Conservation (phyloP, 2,329 filamentous ascomycete species). For the Trichocomaceae sp. region DNA sequence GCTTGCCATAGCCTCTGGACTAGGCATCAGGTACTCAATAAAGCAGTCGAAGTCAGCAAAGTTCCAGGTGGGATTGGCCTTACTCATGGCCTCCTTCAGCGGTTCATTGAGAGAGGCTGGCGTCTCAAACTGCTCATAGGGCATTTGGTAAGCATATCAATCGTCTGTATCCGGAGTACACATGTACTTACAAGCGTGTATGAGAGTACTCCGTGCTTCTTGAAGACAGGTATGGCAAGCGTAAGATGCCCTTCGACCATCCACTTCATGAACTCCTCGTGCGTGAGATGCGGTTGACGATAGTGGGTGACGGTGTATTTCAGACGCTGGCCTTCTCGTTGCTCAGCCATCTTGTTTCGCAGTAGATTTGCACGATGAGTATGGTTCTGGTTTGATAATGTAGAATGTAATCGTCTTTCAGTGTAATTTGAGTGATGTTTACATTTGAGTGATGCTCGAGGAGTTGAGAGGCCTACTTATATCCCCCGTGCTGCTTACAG, state of each 20-base stretch:
- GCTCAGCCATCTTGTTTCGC: conserved; percentile 10
- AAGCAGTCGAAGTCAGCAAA: conserved; percentile 25
- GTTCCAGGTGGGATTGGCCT: conserved; percentile 12
- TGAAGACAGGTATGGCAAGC: conserved; percentile 23
- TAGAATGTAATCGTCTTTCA: background rate
- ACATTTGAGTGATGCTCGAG: background rate
- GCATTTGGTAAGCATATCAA: too few species aligned
- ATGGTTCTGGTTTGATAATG: background rate
- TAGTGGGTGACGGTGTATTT: conserved; percentile 27
- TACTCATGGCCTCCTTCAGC: conserved; percentile 13
- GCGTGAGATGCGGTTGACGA: conserved; percentile 23
- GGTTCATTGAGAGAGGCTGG: background rate
- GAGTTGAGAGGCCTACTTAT: background rate
- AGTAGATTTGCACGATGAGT: too few species aligned
- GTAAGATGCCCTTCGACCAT: conserved; percentile 25
- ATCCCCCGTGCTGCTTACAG: background rate
- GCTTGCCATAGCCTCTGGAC: conserved; percentile 16
- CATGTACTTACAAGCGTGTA: conserved; percentile 23
- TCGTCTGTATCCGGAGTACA: too few species aligned
- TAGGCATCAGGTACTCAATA: conserved; percentile 23
- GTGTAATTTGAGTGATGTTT: too few species aligned
- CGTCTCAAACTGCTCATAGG: background rate
- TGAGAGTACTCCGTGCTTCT: conserved; percentile 20
- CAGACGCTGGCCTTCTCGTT: conserved; percentile 14
- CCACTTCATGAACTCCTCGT: conserved; percentile 29